Evolutionary conservation across 139 green algal species (phyloP), one percentile per base, ranked within the genome.

Genomic region (Coelastrella sp.): DNA sequence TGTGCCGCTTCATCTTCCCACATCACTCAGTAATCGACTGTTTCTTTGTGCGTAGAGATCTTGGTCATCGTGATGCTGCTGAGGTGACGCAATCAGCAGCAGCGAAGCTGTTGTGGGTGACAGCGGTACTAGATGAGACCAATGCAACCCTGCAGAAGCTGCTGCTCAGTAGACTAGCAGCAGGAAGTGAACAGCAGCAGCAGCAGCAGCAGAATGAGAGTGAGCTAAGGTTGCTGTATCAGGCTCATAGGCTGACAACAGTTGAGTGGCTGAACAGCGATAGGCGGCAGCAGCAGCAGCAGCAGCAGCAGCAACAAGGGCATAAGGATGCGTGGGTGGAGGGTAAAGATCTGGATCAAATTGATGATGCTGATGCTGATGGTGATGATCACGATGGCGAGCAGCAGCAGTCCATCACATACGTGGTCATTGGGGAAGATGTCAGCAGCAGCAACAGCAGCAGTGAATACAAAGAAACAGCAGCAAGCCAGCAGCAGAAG

Each of bases 241-340:
- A 81, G 73, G 73, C 73, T 51, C 73, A 81, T 41, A 53, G 30
- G 0, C 50, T 81, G 17, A 41, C 8, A n/a, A 79, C 71, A n/a
- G 38, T 63, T 23, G 71, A 79, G 9, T 79, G 71, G 71, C 25
- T 62, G 27, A 25, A 41, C 27, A 13, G 27, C 40, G 71, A 25
- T 27, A 8, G 50, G 48, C 73, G 35, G 67, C 67, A 27, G 19
- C 35, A 35, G 35, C 73, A 37, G 48, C 50, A 57, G 67, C 30
- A 48, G 72, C 73, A 67, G 73, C 73, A 81, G 48, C 73, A 81
- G 73, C 73, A 81, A 50, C 73, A 63, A 43, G 27, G 27, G 25
- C 27, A 64, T 23, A 11, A 41, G 27, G 43, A 51, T 38, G 27
- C 27, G 4, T 41, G 2, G 15, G 43, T 23, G 17, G 21, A 38